Percentiles rank a stretch among this genome's conserved stretches.
Evolutionary conservation across 169 alveolate genomes (phyloP).

Genomic region (Eimeria necatrix): DNA sequence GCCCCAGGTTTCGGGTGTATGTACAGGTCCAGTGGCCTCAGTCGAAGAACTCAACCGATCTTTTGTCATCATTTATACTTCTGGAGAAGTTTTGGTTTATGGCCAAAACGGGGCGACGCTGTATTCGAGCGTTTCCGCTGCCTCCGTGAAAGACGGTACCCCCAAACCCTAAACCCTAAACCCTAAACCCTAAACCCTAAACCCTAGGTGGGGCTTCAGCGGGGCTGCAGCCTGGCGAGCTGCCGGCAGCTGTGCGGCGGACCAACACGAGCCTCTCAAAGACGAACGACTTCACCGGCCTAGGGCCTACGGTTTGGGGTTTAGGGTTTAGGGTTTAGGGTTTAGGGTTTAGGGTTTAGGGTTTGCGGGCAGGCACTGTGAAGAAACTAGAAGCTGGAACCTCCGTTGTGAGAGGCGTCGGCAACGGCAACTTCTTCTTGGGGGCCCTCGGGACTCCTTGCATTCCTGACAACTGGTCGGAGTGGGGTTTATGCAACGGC

Average conservation of each 20-base stretch:
- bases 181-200: too few species aligned
- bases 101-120: neutral
- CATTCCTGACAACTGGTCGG: neutral
- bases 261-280: neutral
- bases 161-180: neutral
- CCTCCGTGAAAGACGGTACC: neutral
- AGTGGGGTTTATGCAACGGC: neutral
- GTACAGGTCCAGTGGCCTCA: neutral
- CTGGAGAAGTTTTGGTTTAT: neutral
- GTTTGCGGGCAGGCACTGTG: neutral
- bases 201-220: too few species aligned
- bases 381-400: neutral
- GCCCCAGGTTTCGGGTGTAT: too few species aligned
- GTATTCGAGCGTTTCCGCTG: neutral
- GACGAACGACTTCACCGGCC: neutral
- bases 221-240: too few species aligned
- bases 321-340: too few species aligned
- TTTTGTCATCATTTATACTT: neutral
- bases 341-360: neutral
- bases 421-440: neutral
- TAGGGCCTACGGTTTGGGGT: too few species aligned
- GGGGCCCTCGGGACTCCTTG: neutral
- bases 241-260: too few species aligned
- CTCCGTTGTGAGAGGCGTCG: neutral
- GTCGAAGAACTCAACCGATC: neutral